These are phyloP conservation scores for Clonostachys chloroleuca DNA, from an alignment of 2,329 filamentous ascomycete species.

Conservation along the genomic window DNA sequence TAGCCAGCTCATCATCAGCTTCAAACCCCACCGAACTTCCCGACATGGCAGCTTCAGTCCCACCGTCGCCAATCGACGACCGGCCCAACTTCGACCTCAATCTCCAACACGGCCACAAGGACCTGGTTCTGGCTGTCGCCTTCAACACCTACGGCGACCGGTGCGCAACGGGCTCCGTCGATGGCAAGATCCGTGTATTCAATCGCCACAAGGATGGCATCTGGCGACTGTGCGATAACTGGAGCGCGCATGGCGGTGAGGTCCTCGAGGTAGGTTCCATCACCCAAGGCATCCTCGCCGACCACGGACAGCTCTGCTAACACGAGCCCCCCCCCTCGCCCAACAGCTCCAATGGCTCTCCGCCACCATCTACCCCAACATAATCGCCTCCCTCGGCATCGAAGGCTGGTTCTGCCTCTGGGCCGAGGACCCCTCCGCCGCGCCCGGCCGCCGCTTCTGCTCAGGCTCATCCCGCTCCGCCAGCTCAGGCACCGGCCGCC, in stretches of 20 bases:
- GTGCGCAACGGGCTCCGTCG: constrained; percentile 85
- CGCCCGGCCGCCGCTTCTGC: constrained; percentile 78
- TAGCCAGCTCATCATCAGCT: neutral
- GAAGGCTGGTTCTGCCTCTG: constrained; percentile 90
- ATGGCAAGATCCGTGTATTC: constrained; percentile 91
- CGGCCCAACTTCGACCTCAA: constrained; percentile 51
- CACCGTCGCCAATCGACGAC: constrained; percentile 35
- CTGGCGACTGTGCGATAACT: constrained; percentile 81
- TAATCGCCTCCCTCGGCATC: constrained; percentile 82
- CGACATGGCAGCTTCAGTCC: constrained; percentile 17
- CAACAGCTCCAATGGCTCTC: constrained; percentile 86
- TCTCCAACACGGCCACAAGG: constrained; percentile 70
- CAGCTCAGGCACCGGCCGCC: constrained; percentile 29
- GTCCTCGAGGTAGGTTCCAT: constrained; percentile 69
- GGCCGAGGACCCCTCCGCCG: constrained; percentile 82
- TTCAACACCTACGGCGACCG: constrained; percentile 93
- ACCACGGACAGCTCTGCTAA: neutral
- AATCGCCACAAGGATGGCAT: constrained; percentile 72
- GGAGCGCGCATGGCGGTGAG: constrained; percentile 86
- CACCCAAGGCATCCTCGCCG: neutral
- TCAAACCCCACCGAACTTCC: neutral
- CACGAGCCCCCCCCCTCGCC: constrained; percentile 5
- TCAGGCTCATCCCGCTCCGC: constrained; percentile 37
- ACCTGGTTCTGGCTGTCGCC: constrained; percentile 78
- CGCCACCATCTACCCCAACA: constrained; percentile 78